A percentile compares a stretch with the other conserved stretches of the same genome.
Evolutionary conservation across 2,329 filamentous ascomycete species (phyloP).

Genomic region (Dendrostoma leiphaemia): DNA sequence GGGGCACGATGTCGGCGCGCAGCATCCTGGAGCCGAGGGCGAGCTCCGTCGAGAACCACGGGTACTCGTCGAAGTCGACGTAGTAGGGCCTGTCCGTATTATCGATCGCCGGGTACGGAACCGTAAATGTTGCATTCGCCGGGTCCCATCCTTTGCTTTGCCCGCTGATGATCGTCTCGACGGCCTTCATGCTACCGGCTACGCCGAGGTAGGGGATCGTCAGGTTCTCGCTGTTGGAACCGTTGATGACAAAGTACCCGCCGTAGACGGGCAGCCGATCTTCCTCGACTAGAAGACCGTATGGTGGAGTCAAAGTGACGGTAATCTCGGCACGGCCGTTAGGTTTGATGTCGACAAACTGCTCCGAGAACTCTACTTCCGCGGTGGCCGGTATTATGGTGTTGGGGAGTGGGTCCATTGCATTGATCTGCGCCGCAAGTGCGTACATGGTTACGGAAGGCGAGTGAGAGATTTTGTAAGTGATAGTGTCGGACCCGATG

Average conservation of each 20-base stretch:
- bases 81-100: not conserved
- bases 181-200: constrained; percentile 26
- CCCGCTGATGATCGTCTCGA: constrained; percentile 1
- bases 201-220: constrained; percentile 40
- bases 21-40: constrained; percentile 21
- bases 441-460: constrained; percentile 37
- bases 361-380: constrained; percentile 19
- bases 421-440: not conserved
- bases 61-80: not conserved
- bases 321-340: constrained; percentile 25
- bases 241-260: constrained; percentile 40
- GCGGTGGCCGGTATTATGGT: constrained; percentile 16
- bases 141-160: constrained; percentile 4
- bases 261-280: constrained; percentile 39
- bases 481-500: constrained; percentile 31
- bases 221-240: constrained; percentile 34
- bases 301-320: constrained; percentile 28
- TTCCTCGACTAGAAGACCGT: constrained; percentile 23
- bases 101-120: constrained; percentile 20
- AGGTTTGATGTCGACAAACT: constrained; percentile 28
- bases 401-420: constrained; percentile 4
- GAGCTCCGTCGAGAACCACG: constrained; percentile 5
- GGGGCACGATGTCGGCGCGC: constrained; percentile 23
- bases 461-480: constrained; percentile 36
- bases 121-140: constrained; percentile 24